These are phyloP conservation scores for Orbilia quercus DNA, from an alignment of 2,329 filamentous ascomycete species.

Conservation along the genomic window DNA sequence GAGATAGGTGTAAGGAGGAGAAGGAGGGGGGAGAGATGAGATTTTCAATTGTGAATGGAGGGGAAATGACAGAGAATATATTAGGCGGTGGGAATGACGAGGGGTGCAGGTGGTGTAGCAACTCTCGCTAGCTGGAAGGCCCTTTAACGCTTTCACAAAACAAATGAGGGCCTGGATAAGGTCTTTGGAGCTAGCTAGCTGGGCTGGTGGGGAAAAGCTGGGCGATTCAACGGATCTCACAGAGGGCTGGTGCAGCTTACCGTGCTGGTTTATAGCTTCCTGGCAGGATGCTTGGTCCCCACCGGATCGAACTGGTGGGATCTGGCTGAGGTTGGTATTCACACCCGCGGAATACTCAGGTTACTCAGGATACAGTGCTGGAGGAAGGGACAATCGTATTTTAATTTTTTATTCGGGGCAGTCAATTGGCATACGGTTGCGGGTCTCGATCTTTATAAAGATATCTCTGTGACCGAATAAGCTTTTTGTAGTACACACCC, in stretches of 20 bases:
- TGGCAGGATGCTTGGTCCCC: slow-evolving; percentile 37
- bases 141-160: slow-evolving; percentile 35
- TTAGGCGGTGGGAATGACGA: slow-evolving; percentile 48
- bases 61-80: slow-evolving; percentile 52
- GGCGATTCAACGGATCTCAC: slow-evolving; percentile 30
- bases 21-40: slow-evolving; percentile 4
- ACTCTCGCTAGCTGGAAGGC: slow-evolving; percentile 18
- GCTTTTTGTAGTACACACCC: slow-evolving; percentile 24
- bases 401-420: slow-evolving; percentile 3
- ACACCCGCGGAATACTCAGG: slow-evolving; percentile 27
- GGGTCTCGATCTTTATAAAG: slow-evolving; percentile 32
- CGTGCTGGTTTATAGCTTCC: slow-evolving; percentile 49
- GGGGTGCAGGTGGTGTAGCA: slow-evolving; percentile 10
- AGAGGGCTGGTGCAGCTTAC: slow-evolving; percentile 22
- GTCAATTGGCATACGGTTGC: slow-evolving; percentile 42
- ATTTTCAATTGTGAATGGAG: slow-evolving; percentile 7
- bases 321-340: slow-evolving; percentile 38
- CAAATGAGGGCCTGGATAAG: slow-evolving; percentile 42
- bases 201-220: slow-evolving; percentile 31
- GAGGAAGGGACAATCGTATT: neutral
- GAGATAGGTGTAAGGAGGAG: too few relatives aligned
- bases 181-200: slow-evolving; percentile 15
- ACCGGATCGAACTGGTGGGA: slow-evolving; percentile 20
- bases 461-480: slow-evolving; percentile 31
- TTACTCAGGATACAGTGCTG: too few relatives aligned